These are phyloP conservation scores for Symbiodinium natans DNA, from an alignment of 73 alveolate species.

Conservation along the genomic window DNA sequence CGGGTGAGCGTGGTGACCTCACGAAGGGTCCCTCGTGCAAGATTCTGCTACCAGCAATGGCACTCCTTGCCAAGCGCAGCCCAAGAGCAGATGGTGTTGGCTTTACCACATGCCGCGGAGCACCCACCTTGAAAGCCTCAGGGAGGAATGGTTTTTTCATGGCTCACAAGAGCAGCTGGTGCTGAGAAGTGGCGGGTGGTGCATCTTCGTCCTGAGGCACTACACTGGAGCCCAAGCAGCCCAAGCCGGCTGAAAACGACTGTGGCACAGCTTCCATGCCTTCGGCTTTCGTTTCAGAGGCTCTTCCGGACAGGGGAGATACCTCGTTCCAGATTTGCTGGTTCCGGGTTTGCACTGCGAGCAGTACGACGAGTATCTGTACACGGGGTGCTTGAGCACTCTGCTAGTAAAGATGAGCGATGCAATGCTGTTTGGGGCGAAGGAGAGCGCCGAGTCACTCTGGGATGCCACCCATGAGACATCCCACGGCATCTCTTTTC, in stretches of 20 bases:
- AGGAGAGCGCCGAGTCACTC: slow-evolving; percentile 19
- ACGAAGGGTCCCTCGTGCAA: background rate
- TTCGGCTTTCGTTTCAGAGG: slow-evolving; percentile 79
- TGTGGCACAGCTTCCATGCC: background rate
- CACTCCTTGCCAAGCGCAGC: background rate
- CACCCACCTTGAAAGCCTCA: slow-evolving; percentile 69
- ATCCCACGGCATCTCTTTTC: slow-evolving; percentile 87
- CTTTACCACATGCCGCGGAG: slow-evolving; percentile 81
- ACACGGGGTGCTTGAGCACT: too few species aligned
- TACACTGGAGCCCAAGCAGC: background rate
- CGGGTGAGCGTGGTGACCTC: slow-evolving; percentile 87
- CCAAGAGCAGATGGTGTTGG: slow-evolving; percentile 77
- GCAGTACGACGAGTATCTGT: too few species aligned
- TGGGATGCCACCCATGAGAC: slow-evolving; percentile 92
- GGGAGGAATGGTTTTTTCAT: background rate
- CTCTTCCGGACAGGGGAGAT: slow-evolving; percentile 79
- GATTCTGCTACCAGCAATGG: too few species aligned
- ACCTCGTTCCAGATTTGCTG: background rate
- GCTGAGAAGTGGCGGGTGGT: slow-evolving; percentile 48
- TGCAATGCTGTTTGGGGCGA: too few species aligned
- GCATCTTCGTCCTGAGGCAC: slow-evolving; percentile 76
- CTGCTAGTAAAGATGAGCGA: too few species aligned
- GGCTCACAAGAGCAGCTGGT: background rate
- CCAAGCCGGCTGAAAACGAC: background rate
- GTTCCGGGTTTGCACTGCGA: background rate